phyloP scores from a whole-genome alignment of 352 stramenopile genomes.

The Phytophthora uliginosa region DNA sequence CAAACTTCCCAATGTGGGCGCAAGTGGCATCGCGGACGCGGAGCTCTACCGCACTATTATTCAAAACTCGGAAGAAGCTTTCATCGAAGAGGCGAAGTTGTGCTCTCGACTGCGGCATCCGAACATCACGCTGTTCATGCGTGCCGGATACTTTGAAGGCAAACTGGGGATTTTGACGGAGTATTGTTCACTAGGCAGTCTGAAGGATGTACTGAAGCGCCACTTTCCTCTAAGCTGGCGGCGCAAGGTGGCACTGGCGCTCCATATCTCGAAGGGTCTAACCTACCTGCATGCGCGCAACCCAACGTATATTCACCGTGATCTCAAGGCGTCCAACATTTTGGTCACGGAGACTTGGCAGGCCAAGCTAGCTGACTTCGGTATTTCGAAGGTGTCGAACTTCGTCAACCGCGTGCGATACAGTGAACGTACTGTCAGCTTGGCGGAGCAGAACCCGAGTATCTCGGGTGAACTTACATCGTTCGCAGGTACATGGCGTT shows the following conservation, averaged over 20 bases:
- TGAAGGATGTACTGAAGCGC: conserved; percentile 80
- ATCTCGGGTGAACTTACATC: conserved; percentile 67
- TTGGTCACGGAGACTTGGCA: conserved; percentile 80
- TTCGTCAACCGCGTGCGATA: conserved; percentile 52
- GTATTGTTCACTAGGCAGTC: conserved; percentile 70
- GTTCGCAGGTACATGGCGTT: conserved; percentile 79
- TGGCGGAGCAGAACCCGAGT: conserved; percentile 48
- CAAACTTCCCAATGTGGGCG: conserved; percentile 63
- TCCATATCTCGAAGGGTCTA: conserved; percentile 71
- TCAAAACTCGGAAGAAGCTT: conserved; percentile 71
- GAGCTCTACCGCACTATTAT: conserved; percentile 81
- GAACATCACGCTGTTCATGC: conserved; percentile 82
- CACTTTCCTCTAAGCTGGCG: conserved; percentile 68
- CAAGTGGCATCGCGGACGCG: conserved; percentile 41
- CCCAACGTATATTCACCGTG: conserved; percentile 79
- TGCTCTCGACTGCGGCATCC: conserved; percentile 70
- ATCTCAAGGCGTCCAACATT: conserved; percentile 83
- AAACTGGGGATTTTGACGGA: conserved; percentile 80
- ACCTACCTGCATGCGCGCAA: conserved; percentile 81
- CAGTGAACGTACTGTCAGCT: conserved; percentile 44
- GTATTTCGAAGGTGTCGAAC: conserved; percentile 62
- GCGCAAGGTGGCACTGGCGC: conserved; percentile 64
- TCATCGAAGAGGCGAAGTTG: conserved; percentile 71
- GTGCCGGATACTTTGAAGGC: conserved; percentile 67
- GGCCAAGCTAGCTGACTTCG: conserved; percentile 70